A percentile compares a stretch with the other conserved stretches of the same genome.
Evolutionary conservation across 257 asterid species (phyloP).

Genomic region (Ilex aquifolium): DNA sequence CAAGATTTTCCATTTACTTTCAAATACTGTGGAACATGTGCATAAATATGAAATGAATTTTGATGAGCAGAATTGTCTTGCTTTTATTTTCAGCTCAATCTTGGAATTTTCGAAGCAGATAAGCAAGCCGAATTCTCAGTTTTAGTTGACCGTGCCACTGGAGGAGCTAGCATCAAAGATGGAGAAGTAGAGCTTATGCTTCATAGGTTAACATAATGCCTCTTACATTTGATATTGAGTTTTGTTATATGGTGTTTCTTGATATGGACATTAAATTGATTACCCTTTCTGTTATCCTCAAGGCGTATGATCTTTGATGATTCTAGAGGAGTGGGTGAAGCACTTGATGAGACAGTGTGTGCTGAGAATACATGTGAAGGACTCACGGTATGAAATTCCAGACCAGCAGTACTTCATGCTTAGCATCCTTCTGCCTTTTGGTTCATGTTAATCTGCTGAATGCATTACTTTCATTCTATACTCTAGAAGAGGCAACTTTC

Average conservation of each 20-base stretch:
- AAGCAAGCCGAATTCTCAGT: constrained; percentile 63
- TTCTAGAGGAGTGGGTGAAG: constrained; percentile 54
- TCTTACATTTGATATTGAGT: not conserved
- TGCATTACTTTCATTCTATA: not conserved
- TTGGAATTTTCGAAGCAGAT: constrained; percentile 62
- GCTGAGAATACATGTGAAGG: constrained; percentile 46
- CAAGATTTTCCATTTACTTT: too few relatives aligned
- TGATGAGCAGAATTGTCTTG: not conserved
- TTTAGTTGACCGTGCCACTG: constrained; percentile 79
- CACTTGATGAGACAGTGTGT: constrained; percentile 68
- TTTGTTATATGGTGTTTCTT: not conserved
- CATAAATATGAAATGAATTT: too few relatives aligned
- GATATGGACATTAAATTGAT: constrained; percentile 1
- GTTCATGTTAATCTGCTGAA: too few relatives aligned
- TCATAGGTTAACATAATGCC: constrained; percentile 42
- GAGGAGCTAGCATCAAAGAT: constrained; percentile 81
- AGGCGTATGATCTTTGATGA: constrained; percentile 70
- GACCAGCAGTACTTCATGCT: not conserved
- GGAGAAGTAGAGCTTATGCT: constrained; percentile 87
- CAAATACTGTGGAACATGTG: too few relatives aligned
- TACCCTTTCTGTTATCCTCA: constrained; percentile 1
- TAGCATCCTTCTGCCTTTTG: not conserved
- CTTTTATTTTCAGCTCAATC: constrained; percentile 50
- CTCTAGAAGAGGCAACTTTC: not conserved
- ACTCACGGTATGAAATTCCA: constrained; percentile 42